Base-by-base conservation (phyloP, 768 basidiomycete species). In the Termitomyces sp. region DNA sequence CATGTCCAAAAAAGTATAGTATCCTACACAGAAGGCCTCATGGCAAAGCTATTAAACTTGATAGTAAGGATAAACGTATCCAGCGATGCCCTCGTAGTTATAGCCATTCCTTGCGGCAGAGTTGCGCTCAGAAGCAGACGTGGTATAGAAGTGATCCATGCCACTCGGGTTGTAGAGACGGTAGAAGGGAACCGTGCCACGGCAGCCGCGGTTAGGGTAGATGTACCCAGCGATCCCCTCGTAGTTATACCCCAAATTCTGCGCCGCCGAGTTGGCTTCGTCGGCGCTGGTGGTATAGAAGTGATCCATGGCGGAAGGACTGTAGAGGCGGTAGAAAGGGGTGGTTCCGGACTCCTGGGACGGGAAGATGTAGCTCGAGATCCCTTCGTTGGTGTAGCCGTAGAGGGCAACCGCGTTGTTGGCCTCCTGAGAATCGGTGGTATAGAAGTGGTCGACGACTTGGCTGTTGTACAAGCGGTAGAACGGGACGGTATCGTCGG, bases 101-200 rank as follows among this genome's bases (percentile, higher is more conserved):
- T 65, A 65, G 4, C 64, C 64, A 35, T 18, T 20, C 5, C 63
- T 38, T 4, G 28, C 22, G 3, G 51, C 61, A 32, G 56, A 48
- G 8, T 58, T 40, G 1, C 53, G 57, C 44, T 67, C 62, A 13
- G 64, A 35, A 12, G 57, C 52, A 2, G 54, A 59, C 7, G 63
- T 70, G 38, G 69, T 71, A 32, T 71, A 70, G 35, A 70, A 70
- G 58, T 71, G 70, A 52, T 71, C 70, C 2, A 50, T 51, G 13
- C 46, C 60, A 8, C 18, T 36, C 4, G 55, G 9, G 39, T 57
- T 70, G 40, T 66, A 71, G 22, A 69, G 54, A 24, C 70, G 57
- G 35, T 64, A 71, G n/a, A 71, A 52, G 0, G 70, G 65, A 15
- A 61, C 60, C 7, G 57, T 63, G 3, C 58, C 61, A 38, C 58